Conservation (phyloP, 163 green algal species). For the Scenedesmus sp. region DNA sequence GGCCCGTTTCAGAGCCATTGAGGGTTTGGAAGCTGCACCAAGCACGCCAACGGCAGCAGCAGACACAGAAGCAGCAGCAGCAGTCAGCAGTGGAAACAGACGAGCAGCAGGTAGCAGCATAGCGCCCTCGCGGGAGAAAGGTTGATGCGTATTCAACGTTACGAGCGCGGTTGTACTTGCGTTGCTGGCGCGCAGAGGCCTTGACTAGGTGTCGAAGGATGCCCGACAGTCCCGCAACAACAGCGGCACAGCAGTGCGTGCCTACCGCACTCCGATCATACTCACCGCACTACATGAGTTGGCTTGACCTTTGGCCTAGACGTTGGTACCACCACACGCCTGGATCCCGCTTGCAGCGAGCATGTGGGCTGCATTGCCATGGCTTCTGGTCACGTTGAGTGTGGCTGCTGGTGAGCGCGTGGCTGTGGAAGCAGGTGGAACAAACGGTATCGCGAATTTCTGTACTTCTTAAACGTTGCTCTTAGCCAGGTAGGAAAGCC, state of each 20-base stretch:
- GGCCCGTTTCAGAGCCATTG: neutral
- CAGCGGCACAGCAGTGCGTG: neutral
- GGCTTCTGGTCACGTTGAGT: neutral
- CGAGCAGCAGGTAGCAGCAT: neutral
- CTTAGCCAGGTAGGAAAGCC: neutral
- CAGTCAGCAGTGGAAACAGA: neutral
- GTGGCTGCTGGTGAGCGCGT: neutral
- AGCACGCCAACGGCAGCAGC: neutral
- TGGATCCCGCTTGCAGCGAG: neutral
- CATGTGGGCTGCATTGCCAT: neutral
- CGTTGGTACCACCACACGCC: neutral
- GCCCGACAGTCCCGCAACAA: conserved; percentile 7
- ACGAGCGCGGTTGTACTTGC: neutral
- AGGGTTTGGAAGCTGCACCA: conserved; percentile 4
- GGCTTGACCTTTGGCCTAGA: neutral
- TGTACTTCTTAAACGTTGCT: neutral
- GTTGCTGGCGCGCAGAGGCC: neutral
- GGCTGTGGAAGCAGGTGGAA: neutral
- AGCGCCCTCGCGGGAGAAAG: too few species aligned
- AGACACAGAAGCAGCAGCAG: neutral
- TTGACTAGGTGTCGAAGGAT: neutral
- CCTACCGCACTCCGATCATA: neutral
- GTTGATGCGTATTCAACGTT: too few species aligned
- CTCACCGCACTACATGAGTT: neutral
- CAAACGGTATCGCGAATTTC: neutral